Evolutionary conservation across 345 rosid species (phyloP), one percentile per base, ranked within the genome.

Genomic region (Iberis pinnata): DNA sequence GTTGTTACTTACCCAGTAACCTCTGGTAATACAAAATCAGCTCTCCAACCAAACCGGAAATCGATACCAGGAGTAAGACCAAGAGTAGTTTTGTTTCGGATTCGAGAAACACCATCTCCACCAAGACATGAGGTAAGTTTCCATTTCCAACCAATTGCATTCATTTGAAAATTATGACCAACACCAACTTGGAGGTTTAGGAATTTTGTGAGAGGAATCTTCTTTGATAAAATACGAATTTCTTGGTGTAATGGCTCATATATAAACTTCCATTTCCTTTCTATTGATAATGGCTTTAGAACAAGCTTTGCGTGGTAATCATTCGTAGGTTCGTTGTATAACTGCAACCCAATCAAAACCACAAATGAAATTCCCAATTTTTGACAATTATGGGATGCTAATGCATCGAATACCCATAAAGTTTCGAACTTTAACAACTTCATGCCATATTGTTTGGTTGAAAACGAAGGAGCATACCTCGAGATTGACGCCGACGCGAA

Each of bases 131-230:
- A 73, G 2, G 78, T 80, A 56, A 90, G 92, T 56, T 84, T 90
- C 92, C 96, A 90, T 69, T 87, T 80, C 96, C 95, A 87, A 39
- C 83, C 82, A 49, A 73, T 80, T 43, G 95, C 87, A 61, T 79
- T 75, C 76, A 73, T 61, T 70, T 74, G 74, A 70, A 90, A 86
- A 65, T 82, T 84, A 62, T 90, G 92, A 48, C 87, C 88, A 52
- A 84, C 59, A 24, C 98, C 95, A 50, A 90, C 82, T 96, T 87
- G 96, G 33, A 84, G 92, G 74, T 71, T 79, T 33, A 90, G 77
- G 65, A 78, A 90, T 60, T 73, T 79, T 53, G 92, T 84, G 39
- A 90, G 62, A 9, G 95, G 92, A 39, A 90, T 87, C 78, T 87
- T 90, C 73, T 82, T 87, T 0, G 98, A 87, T 39, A 75, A 60